phyloP scores from a whole-genome alignment of 805 yeast species.

The Starmerella stigmatis region DNA sequence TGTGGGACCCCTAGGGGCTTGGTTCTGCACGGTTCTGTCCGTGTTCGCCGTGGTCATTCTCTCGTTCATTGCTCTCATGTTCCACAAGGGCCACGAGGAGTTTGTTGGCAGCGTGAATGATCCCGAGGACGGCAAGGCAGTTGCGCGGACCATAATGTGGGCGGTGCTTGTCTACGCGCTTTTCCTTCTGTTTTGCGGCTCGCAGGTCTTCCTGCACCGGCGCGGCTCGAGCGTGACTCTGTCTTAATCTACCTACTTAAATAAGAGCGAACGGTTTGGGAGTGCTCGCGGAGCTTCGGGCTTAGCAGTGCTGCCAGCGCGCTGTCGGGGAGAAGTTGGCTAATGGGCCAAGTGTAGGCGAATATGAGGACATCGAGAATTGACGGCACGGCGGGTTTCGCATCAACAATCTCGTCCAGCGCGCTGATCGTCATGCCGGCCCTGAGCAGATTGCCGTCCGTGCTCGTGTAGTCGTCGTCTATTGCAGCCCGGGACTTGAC shows the following conservation, averaged over 20 bases:
- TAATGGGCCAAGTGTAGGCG: constrained; percentile 22
- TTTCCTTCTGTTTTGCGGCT: constrained; percentile 84
- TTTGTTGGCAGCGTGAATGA: constrained; percentile 86
- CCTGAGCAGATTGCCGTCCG: constrained; percentile 5
- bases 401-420: constrained; percentile 3
- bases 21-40: constrained; percentile 88
- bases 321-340: constrained; percentile 17
- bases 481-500: neutral
- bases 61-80: constrained; percentile 72
- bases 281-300: constrained; percentile 18
- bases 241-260: neutral
- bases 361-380: constrained; percentile 22
- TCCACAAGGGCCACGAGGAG: constrained; percentile 71
- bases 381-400: constrained; percentile 5
- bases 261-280: constrained; percentile 11
- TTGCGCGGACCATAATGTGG: constrained; percentile 79
- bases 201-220: constrained; percentile 57
- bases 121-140: constrained; percentile 89
- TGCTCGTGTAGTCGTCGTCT: constrained; percentile 16
- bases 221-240: constrained; percentile 58
- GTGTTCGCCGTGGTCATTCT: constrained; percentile 86
- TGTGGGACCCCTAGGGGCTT: constrained; percentile 46
- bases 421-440: constrained; percentile 15
- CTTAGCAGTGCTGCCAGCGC: constrained; percentile 20
- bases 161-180: constrained; percentile 75